These are phyloP conservation scores for Acanthamoeba lenticulata DNA, from an alignment of 208 protist species.

Conservation along the genomic window DNA sequence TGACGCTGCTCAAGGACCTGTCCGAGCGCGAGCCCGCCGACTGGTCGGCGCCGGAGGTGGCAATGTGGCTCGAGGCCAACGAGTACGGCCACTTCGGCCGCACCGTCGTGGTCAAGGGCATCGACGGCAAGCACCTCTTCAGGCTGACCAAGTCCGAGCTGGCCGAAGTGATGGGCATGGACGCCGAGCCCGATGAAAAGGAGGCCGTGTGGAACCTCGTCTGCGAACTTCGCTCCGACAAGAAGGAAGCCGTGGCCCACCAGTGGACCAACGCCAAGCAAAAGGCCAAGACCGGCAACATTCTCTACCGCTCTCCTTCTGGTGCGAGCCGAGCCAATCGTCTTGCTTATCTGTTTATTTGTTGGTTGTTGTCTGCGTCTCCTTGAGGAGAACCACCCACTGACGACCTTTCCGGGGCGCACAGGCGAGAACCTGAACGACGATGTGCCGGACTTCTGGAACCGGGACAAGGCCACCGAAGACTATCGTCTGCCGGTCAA, in stretches of 20 bases:
- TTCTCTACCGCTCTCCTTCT: neutral
- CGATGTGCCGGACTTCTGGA: neutral
- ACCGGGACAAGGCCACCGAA: neutral
- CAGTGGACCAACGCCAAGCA: neutral
- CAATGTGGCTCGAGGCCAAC: constrained; percentile 2
- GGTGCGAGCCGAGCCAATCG: neutral
- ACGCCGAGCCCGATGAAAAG: neutral
- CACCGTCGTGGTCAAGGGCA: neutral
- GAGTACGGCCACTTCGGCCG: neutral
- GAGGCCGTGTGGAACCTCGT: neutral
- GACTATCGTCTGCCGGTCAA: neutral
- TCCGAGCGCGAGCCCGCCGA: neutral
- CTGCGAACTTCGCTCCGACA: neutral
- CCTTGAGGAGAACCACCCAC: no score
- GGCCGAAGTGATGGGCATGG: neutral
- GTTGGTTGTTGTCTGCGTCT: no score
- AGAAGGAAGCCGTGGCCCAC: neutral
- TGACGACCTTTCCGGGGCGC: no score
- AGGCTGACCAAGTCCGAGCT: neutral
- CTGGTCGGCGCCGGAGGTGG: neutral
- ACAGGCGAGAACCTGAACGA: neutral
- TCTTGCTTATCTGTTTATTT: no score
- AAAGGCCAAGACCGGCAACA: neutral
- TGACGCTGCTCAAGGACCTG: constrained; percentile 42
- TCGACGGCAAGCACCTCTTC: neutral